Evolutionary conservation across 2,329 filamentous ascomycete genomes (phyloP), one percentile per base, ranked within the genome.

Genomic region (Xylaria sp.): DNA sequence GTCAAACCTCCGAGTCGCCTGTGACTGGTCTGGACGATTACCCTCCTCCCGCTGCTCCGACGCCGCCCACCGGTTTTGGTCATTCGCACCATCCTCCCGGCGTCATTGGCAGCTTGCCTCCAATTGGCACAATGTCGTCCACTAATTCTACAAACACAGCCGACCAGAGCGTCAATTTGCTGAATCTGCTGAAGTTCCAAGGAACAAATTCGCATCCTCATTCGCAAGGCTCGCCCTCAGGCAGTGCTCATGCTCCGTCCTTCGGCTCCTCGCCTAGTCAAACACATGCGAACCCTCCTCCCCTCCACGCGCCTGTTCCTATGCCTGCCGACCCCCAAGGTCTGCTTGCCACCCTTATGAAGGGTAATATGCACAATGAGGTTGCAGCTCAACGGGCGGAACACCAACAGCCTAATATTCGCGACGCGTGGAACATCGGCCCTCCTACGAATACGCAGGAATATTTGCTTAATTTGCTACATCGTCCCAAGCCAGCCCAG

Each of bases 391-490:
- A 64, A 26, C 78, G 79, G 73, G 70, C 74, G n/a, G 81, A 83
- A 60, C 70, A 73, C 67, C 77, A 77, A 72, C 71, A 71, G 31
- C 67, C 73, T n/a, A 72, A 71, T 40, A 63, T 73, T 51, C 69
- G 70, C 54, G 74, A 81, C 42, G 72, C 76, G 46, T 87, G 86
- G 81, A 83, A 80, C 71, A 80, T 83, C 31, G 82, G 83, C 40
- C 83, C 87, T 51, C 83, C 87, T 56, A 86, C 89, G 56, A 91
- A 93, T 79, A 93, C 94, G 4, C 92, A 97, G 80, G 90, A 95
- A 71, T 92, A 96, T 77, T 85, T 99, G 57, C 88, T 98, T 70
- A 92, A 93, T 74, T 85, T 98, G 67, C 87, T 99, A 71, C 96
- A 94, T 76, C 90, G 92, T 58, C 90, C 92, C 61, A 94, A 91